A percentile compares a stretch with the other conserved stretches of the same genome.
phyloP scores from a whole-genome alignment of 2,329 filamentous ascomycete genomes.

The Phyllosticta ampelicida region DNA sequence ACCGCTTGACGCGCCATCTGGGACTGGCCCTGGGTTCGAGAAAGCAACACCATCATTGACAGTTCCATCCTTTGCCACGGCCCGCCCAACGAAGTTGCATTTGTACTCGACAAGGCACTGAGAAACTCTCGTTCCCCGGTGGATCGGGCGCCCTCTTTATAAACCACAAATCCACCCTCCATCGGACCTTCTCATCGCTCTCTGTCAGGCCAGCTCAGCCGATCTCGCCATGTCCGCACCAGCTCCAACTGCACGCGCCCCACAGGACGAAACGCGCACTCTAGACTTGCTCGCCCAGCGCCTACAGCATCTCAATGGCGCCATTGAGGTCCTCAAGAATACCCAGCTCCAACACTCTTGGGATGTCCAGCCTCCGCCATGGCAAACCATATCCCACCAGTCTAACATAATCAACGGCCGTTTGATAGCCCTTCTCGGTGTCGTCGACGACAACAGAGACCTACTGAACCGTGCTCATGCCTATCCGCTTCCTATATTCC shows the following conservation, averaged over 20 bases:
- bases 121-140: neutral
- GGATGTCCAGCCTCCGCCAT: slow-evolving; percentile 1
- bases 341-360: neutral
- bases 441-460: slow-evolving; percentile 53
- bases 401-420: slow-evolving; percentile 9
- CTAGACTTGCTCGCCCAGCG: slow-evolving; percentile 9
- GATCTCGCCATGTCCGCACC: slow-evolving; percentile 1
- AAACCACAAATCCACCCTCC: neutral
- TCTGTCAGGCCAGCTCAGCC: neutral
- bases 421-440: slow-evolving; percentile 55
- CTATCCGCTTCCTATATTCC: slow-evolving; percentile 63
- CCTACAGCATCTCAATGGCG: slow-evolving; percentile 5
- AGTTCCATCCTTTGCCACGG: neutral
- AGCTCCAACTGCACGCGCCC: neutral
- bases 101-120: neutral
- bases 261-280: slow-evolving; percentile 1
- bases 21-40: neutral
- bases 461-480: slow-evolving; percentile 61
- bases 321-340: slow-evolving; percentile 6
- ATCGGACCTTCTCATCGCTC: neutral
- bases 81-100: neutral
- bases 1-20: neutral
- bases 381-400: slow-evolving; percentile 6
- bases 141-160: neutral
- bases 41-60: neutral